These are phyloP conservation scores for Tritrichomonas musculus DNA, from an alignment of 208 protist species.

Conservation along the genomic window DNA sequence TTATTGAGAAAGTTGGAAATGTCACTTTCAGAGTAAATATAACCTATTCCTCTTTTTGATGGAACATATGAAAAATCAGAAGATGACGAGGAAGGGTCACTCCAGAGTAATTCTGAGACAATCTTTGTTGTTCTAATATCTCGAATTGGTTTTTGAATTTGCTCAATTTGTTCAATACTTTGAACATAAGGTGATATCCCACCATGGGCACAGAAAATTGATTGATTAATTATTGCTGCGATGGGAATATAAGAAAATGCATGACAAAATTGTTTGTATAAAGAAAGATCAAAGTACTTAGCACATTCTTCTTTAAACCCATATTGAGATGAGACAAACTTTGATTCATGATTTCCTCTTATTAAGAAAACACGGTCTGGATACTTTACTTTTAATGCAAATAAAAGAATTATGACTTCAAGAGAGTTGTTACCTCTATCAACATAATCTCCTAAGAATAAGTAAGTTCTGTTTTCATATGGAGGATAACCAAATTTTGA, in stretches of 20 bases:
- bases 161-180: neutral
- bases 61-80: neutral
- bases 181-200: neutral
- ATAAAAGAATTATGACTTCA: neutral
- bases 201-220: neutral
- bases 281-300: neutral
- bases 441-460: neutral
- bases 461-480: neutral
- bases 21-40: neutral
- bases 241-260: neutral
- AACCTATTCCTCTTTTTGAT: neutral
- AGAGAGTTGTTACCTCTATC: neutral
- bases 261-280: neutral
- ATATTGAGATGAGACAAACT: neutral
- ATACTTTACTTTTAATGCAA: neutral
- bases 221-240: neutral
- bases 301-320: neutral
- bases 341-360: neutral
- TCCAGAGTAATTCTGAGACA: neutral
- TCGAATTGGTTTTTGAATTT: neutral
- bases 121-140: neutral
- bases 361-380: neutral
- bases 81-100: neutral
- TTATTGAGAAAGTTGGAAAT: neutral
- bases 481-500: neutral